Evolutionary conservation across 2,329 filamentous ascomycete species (phyloP), one percentile per base, ranked within the genome.

Genomic region (Leptographium procerum): DNA sequence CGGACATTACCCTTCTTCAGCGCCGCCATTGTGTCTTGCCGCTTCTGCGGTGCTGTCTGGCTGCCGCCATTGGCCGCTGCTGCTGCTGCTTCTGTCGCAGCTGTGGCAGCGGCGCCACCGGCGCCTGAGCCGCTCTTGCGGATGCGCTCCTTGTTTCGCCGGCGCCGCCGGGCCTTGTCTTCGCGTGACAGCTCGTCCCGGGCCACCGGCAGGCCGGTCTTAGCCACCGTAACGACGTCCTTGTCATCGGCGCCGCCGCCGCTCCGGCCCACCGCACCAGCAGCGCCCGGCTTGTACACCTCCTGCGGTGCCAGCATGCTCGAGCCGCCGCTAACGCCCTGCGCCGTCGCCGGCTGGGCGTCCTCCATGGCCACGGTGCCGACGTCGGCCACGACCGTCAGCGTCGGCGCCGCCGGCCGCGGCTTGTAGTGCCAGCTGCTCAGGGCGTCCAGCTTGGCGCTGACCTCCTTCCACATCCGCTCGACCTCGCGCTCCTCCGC

Each of bases 381-480:
- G 4, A 94, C 89, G 72, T 97, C 92, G 29, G 89, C 82, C 36
- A 96, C 87, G 58, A 96, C 88, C 50, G 89, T 91, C 62, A 99
- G 82, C 52, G 83, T 83, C n/a, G 89, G 84, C 56, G 87, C 87
- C 2, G 86, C 81, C 13, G 89, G 86, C 75, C 91, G 95, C 57
- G 94, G 94, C 72, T 89, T 91, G 81, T 96, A 96, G 74, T 96
- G 88, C 86, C 90, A 95, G 70, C 88, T 95, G 72, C 86, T 91
- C 62, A 99, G 83, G 29, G 89, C 84, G 72, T 99, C 94, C 58
- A 99, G 84, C 62, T 89, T 88, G 52, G 81, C 82, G 67, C 82
- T 85, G 57, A 96, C 79, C 40, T 88, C 86, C 65, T 84, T 87
- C 91, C 94, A 99, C 66, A 96, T 76, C 33, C 77, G 78, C 66